Base-by-base conservation (phyloP, 768 basidiomycete species). In the Suillus alpinus region DNA sequence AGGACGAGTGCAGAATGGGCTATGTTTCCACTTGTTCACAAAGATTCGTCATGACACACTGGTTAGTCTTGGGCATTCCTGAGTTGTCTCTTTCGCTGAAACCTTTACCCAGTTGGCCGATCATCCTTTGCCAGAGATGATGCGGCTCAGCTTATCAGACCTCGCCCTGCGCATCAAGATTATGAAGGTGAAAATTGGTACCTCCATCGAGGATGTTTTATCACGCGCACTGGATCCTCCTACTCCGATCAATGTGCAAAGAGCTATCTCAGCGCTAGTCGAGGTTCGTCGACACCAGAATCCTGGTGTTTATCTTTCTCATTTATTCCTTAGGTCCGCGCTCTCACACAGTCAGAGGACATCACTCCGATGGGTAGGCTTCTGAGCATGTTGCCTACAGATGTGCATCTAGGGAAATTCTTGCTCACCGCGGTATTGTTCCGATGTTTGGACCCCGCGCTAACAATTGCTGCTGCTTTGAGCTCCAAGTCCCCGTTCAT, bases 11-110 rank as follows among this genome's bases (percentile, higher is more conserved):
- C 92, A 86, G 67, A 77, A 82, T 56, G 96, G 96, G 4, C 72
- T 98, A 39, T 95, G 94, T 67, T 99, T 96, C 76, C 97, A 98
- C 73, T 82, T 99, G 2, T 99, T 98, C 78, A 96, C 95, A 0
- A 94, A 89, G 74, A 75, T 81, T 43, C 82, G 93, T 43, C 89
- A 95, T 67, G 95, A 98, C 66, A 89, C 83, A 9, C 84, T 87
- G 77, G 92, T 84, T 60, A 67, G 75, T 63, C 32, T 53, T 50
- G 32, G 18, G 18, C 13, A 44, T 39, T 0, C 14, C 26, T 37
- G 10, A 4, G 57, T 29, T 34, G 14, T 50, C 52, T 31, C 26
- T 31, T 46, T 62, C 47, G 40, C 50, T 65, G 26, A 59, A 49
- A 57, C 36, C 50, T 40, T 52, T 29, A 16, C 43, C 12, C 63